Conservation (phyloP, 2,329 filamentous ascomycete species). For the Beauveria varroae region DNA sequence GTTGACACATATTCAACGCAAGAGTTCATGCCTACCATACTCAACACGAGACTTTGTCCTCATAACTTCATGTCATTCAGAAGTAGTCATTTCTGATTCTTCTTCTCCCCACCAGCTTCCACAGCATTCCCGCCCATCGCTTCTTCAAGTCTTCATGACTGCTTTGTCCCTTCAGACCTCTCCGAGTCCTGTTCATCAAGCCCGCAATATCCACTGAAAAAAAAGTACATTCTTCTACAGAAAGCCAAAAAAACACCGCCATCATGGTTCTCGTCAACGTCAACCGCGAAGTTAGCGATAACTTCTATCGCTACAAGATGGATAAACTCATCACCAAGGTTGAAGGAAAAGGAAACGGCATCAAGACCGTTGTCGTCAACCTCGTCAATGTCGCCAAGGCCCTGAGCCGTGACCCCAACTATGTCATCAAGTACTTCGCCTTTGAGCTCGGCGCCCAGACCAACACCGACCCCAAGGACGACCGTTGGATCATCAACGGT, state of each 20-base stretch:
- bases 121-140: not conserved
- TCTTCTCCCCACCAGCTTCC: conserved; percentile 15
- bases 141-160: conserved; percentile 8
- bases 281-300: conserved; percentile 94
- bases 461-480: conserved; percentile 93
- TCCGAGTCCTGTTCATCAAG: conserved; percentile 8
- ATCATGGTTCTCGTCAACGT: conserved; percentile 98
- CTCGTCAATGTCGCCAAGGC: conserved; percentile 88
- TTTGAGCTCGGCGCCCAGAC: conserved; percentile 98
- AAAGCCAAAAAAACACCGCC: conserved; percentile 34
- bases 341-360: conserved; percentile 98
- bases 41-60: conserved; percentile 38
- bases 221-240: not conserved
- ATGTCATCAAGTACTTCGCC: conserved; percentile 99
- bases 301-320: conserved; percentile 99
- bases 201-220: conserved; percentile 3
- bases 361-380: conserved; percentile 98
- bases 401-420: conserved; percentile 83
- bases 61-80: conserved; percentile 49
- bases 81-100: conserved; percentile 47
- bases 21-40: conserved; percentile 53
- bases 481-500: conserved; percentile 99
- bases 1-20: conserved; percentile 53
- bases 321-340: conserved; percentile 98
- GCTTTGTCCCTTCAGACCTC: conserved; percentile 11